These are phyloP conservation scores for Coniochaeta sp. DNA, from an alignment of 2,329 filamentous ascomycete genomes.

Conservation along the genomic window DNA sequence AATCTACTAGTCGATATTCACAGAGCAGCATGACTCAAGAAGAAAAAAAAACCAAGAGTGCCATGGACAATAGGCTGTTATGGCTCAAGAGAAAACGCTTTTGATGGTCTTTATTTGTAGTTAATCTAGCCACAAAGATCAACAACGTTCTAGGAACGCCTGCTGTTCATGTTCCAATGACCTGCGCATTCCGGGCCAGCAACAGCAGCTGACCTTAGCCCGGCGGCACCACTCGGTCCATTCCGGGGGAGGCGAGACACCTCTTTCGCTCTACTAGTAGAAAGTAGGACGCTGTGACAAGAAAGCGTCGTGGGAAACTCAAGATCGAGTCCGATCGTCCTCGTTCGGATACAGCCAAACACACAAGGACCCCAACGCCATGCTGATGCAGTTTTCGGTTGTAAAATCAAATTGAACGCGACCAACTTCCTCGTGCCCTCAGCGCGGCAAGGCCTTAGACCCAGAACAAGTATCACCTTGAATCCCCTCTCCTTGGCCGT, in stretches of 20 bases:
- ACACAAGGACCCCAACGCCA: constrained; percentile 25
- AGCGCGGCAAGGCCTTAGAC: neutral
- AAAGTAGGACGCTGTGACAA: neutral
- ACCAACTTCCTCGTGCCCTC: neutral
- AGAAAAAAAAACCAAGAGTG: neutral
- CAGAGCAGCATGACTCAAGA: neutral
- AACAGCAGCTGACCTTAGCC: neutral
- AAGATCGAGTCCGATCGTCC: neutral
- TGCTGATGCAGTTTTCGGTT: constrained; percentile 22
- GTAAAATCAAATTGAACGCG: constrained; percentile 14
- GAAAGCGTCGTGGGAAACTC: neutral
- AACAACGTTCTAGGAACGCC: constrained; percentile 1
- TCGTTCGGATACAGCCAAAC: constrained; percentile 2
- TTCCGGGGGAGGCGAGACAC: neutral
- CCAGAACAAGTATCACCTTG: neutral
- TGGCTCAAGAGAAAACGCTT: neutral
- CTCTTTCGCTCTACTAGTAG: neutral
- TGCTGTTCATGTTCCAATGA: neutral
- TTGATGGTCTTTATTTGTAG: neutral
- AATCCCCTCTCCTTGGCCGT: neutral
- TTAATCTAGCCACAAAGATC: neutral
- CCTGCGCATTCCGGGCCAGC: neutral
- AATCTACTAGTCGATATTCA: neutral
- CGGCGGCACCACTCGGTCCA: neutral
- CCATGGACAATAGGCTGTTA: neutral